phyloP scores from a whole-genome alignment of 257 asterid genomes.

The Ehretia macrophylla region DNA sequence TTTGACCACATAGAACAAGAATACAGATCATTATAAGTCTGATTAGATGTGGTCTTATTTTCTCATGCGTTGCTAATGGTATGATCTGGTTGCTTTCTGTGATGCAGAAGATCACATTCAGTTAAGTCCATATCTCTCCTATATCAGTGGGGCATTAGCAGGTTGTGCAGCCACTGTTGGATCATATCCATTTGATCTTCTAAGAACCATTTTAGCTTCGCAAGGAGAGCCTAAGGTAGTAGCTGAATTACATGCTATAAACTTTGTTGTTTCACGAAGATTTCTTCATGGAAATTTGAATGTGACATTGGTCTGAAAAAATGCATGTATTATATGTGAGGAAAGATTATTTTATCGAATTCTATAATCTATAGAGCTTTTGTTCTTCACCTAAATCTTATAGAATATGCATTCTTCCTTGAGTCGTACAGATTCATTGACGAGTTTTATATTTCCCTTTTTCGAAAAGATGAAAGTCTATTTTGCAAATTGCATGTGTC shows the following conservation, averaged over 20 bases:
- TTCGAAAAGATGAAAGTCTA: too few relatives aligned
- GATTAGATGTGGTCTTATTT: neutral
- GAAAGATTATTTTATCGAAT: too few relatives aligned
- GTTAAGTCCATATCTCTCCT: slow-evolving; percentile 78
- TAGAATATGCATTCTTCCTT: too few relatives aligned
- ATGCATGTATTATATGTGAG: too few relatives aligned
- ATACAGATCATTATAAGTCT: too few relatives aligned
- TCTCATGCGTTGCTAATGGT: slow-evolving; percentile 6
- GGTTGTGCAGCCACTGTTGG: slow-evolving; percentile 98
- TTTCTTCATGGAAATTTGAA: neutral
- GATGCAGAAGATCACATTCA: slow-evolving; percentile 76
- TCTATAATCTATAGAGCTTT: too few relatives aligned
- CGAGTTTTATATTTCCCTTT: too few relatives aligned
- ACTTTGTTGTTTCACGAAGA: neutral
- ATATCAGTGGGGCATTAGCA: slow-evolving; percentile 81
- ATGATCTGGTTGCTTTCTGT: slow-evolving; percentile 13
- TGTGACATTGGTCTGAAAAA: too few relatives aligned
- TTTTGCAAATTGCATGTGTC: too few relatives aligned
- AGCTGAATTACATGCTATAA: neutral
- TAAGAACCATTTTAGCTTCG: slow-evolving; percentile 92
- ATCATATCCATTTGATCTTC: slow-evolving; percentile 92
- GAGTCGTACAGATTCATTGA: too few relatives aligned
- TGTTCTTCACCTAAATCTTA: too few relatives aligned
- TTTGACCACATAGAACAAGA: too few relatives aligned
- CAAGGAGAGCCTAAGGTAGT: slow-evolving; percentile 97